phyloP scores from a whole-genome alignment of 129 eudicot species.

The Escallonia rubra region DNA sequence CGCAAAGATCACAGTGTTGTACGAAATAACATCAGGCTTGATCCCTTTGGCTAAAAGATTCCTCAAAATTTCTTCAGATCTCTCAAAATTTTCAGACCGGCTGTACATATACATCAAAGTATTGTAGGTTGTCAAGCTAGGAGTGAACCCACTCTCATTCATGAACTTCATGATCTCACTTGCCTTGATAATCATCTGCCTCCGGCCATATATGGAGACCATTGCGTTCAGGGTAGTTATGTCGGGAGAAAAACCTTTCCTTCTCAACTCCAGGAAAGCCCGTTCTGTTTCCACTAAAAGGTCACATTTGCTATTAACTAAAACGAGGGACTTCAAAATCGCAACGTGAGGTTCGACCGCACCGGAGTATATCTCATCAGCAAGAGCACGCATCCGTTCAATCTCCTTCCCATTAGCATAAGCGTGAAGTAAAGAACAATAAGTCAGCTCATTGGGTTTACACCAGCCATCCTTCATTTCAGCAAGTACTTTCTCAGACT shows the following conservation, averaged over 20 bases:
- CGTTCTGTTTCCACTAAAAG: conserved; percentile 61
- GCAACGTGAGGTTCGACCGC: conserved; percentile 45
- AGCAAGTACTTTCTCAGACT: conserved; percentile 73
- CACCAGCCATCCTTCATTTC: conserved; percentile 65
- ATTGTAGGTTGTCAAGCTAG: conserved; percentile 78
- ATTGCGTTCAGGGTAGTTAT: conserved; percentile 67
- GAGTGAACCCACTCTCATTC: conserved; percentile 66
- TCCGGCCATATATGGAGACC: conserved; percentile 84
- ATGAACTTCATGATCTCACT: conserved; percentile 59
- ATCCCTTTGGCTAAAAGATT: conserved; percentile 55
- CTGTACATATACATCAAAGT: conserved; percentile 84
- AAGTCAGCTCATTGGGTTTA: conserved; percentile 73
- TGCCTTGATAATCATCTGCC: conserved; percentile 71
- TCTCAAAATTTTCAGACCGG: conserved; percentile 58
- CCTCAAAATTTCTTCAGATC: conserved; percentile 65
- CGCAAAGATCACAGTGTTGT: conserved; percentile 79
- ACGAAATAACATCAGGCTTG: conserved; percentile 76
- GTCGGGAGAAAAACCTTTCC: conserved; percentile 48
- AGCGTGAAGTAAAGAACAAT: conserved; percentile 81
- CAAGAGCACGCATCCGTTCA: conserved; percentile 51
- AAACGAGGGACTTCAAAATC: conserved; percentile 71
- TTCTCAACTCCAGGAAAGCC: conserved; percentile 63
- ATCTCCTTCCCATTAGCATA: conserved; percentile 80
- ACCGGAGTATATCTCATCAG: conserved; percentile 64
- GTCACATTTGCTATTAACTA: conserved; percentile 81